Evolutionary conservation across 31 red algal genomes (phyloP), one percentile per base, ranked within the genome.

Genomic region (Pterothamnion heteromorphum): DNA sequence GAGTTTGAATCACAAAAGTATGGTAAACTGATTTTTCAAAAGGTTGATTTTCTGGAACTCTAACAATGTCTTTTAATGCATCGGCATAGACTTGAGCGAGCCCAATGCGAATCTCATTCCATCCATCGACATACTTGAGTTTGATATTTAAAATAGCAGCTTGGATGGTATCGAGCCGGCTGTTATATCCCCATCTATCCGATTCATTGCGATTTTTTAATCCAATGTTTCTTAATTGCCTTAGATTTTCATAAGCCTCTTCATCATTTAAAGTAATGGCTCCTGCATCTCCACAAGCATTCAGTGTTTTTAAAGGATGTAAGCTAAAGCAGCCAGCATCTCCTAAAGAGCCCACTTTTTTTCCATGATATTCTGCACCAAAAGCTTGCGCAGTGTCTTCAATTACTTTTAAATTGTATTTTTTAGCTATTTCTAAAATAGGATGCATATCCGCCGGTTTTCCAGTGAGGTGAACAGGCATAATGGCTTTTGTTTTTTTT

Each of bases 1-100:
- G 80, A 34, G 93, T 93, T 37, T 92, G 92, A 37, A 96, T 87
- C 39, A 92, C 93, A 85, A 94, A 96, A 2, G 93, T 90, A 36
- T 89, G 92, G 32, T 81, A 96, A 4, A 90, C 93, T 38, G 90
- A 91, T 74, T 88, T 84, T 39, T 87, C 41, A 35, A 34, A 24
- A 26, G 91, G 57, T 37, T 87, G 93, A 84, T 51, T 85, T 44
- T 91, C 91, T n/a, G 44, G 71, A 1, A 93, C 88, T 38, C 94
- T 24, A 74, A 91, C 58, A 21, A 35, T 38, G 22, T 85, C 35
- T 36, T 36, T 85, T 24, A 85, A 37, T 36, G 22, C 22, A 23
- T 33, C 28, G 35, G 35, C 22, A 89, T 89, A 89, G 22, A 26
- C 21, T 38, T 44, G 21, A 24, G 86, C 86, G 21, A 31, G 26